Percentiles rank a stretch among this genome's conserved stretches.
Evolutionary conservation across 2,329 filamentous ascomycete genomes (phyloP).

Genomic region (Nemania bipapillata): DNA sequence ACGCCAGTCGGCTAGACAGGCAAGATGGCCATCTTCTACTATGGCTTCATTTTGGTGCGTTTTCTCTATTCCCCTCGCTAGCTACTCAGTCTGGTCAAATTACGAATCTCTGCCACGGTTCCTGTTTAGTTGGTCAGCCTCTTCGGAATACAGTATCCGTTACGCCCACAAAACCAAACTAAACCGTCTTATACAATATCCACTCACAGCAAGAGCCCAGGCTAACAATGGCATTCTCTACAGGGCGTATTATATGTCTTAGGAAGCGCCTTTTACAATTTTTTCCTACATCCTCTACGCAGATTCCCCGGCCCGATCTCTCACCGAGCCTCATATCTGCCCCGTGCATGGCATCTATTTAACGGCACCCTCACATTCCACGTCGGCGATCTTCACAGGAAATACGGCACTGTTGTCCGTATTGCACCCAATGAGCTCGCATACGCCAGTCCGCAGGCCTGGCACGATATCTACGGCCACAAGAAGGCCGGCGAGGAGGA

Average conservation of each 20-base stretch:
- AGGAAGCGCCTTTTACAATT: constrained; percentile 43
- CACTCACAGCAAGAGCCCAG: background rate
- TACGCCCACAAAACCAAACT: background rate
- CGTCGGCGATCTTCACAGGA: constrained; percentile 49
- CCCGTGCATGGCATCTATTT: constrained; percentile 42
- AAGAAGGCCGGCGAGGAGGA: constrained; percentile 47
- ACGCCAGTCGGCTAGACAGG: constrained; percentile 33
- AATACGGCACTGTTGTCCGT: constrained; percentile 57
- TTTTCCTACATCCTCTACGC: constrained; percentile 48
- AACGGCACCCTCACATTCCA: constrained; percentile 45
- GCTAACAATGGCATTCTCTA: constrained; percentile 32
- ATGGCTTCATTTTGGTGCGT: constrained; percentile 33
- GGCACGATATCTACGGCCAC: constrained; percentile 57
- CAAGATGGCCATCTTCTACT: constrained; percentile 36
- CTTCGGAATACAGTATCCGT: background rate
- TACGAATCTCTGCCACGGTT: background rate
- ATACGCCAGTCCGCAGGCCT: constrained; percentile 54
- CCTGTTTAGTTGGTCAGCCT: background rate
- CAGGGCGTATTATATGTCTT: constrained; percentile 40
- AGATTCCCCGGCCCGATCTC: constrained; percentile 48
- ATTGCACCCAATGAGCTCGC: constrained; percentile 57
- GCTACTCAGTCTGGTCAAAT: background rate
- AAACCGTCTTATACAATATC: background rate
- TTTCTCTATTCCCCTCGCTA: constrained; percentile 10
- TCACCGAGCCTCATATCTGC: constrained; percentile 43